Evolutionary conservation across 306 rosid species (phyloP), one percentile per base, ranked within the genome.

Genomic region (Datisca glomerata): DNA sequence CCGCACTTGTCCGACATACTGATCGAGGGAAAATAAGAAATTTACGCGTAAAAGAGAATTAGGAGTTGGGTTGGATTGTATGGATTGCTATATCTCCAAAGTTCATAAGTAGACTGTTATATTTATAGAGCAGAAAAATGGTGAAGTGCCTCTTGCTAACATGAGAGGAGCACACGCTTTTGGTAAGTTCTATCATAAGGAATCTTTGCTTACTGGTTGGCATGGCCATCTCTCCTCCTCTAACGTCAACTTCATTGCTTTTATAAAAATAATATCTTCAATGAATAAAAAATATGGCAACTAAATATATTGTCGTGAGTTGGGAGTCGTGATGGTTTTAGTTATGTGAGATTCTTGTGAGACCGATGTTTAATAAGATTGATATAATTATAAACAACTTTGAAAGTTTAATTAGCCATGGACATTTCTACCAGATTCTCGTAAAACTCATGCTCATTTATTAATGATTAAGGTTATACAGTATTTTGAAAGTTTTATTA

Each of bases 231-330:
- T 53, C 11, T 62, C 53, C 75, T 64, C 81, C 85, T 53, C 79
- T 75, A 60, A 51, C 61, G 78, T 83, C 89, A 69, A 61, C 53
- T 72, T 72, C n/a, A n/a, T n/a, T n/a, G n/a, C n/a, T n/a, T n/a
- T n/a, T n/a, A n/a, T n/a, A n/a, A n/a, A n/a, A n/a, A n/a, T n/a
- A n/a, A n/a, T n/a, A n/a, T n/a, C n/a, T n/a, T n/a, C n/a, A n/a
- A n/a, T n/a, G n/a, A n/a, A n/a, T n/a, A n/a, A n/a, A n/a, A n/a
- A n/a, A n/a, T n/a, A n/a, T n/a, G n/a, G n/a, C n/a, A n/a, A n/a
- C n/a, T n/a, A n/a, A n/a, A n/a, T n/a, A n/a, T n/a, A n/a, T n/a
- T n/a, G n/a, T n/a, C n/a, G n/a, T n/a, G n/a, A n/a, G n/a, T n/a
- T n/a, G n/a, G n/a, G n/a, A n/a, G n/a, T n/a, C n/a, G n/a, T n/a